phyloP scores from a whole-genome alignment of 768 basidiomycete species.

The Asterophora parasitica region DNA sequence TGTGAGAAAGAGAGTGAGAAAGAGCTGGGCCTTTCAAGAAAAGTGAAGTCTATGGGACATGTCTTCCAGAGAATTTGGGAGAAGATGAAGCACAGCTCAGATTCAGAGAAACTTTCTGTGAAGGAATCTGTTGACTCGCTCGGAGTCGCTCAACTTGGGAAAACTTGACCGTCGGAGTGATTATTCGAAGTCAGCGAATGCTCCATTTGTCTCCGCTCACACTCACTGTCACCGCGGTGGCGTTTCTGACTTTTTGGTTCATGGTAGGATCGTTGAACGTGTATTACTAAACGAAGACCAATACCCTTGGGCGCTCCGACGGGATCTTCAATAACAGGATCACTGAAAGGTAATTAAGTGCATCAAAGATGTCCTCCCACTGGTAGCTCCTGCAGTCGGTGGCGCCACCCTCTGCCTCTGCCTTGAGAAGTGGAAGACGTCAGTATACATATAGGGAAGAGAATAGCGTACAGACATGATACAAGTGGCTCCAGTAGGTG shows the following conservation, averaged over 20 bases:
- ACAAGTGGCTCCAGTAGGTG: too few relatives aligned
- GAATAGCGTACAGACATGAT: too few relatives aligned
- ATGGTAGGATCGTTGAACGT: not conserved
- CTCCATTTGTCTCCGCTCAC: not conserved
- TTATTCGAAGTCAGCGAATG: constrained; percentile 2
- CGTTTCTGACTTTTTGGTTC: not conserved
- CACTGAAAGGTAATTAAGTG: too few relatives aligned
- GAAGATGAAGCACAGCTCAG: not conserved
- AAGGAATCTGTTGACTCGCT: not conserved
- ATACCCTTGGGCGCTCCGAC: not conserved
- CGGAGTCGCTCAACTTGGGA: not conserved
- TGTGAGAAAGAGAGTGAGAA: too few relatives aligned
- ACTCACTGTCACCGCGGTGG: not conserved
- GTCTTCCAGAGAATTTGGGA: not conserved
- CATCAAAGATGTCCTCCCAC: too few relatives aligned
- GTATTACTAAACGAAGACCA: not conserved
- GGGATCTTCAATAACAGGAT: too few relatives aligned
- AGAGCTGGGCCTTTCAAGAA: not conserved
- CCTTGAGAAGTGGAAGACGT: too few relatives aligned
- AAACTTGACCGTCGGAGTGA: not conserved
- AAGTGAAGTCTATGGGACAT: not conserved
- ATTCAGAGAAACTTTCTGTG: not conserved
- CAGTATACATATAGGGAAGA: too few relatives aligned
- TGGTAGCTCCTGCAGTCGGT: too few relatives aligned
- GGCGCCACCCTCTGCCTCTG: too few relatives aligned